Evolutionary conservation across 208 protist species (phyloP).

Genomic region (Crithidia sp.): DNA sequence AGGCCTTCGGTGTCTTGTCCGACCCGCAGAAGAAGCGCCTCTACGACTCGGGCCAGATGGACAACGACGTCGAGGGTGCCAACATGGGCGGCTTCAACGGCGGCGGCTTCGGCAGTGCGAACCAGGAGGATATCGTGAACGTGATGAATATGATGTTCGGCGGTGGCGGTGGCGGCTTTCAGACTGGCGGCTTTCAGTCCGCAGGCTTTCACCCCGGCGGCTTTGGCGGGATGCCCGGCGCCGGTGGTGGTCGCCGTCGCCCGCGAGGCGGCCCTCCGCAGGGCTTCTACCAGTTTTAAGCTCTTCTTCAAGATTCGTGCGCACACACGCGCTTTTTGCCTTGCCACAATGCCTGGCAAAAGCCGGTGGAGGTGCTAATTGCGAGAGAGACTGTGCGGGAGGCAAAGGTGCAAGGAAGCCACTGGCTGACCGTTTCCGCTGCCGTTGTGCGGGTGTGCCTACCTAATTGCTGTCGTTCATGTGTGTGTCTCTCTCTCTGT

Average conservation of each 20-base stretch:
- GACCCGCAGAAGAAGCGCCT: constrained; percentile 88
- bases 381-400: too few species aligned
- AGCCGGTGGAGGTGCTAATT: too few species aligned
- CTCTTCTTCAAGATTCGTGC: too few species aligned
- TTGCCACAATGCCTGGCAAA: too few species aligned
- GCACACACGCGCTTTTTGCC: neutral
- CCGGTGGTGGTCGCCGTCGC: constrained; percentile 32
- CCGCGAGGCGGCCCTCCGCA: constrained; percentile 31
- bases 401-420: too few species aligned
- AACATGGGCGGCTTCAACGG: constrained; percentile 32
- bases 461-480: too few species aligned
- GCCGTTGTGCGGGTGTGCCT: too few species aligned
- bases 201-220: constrained; percentile 26
- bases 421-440: too few species aligned
- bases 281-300: constrained; percentile 39
- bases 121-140: constrained; percentile 49
- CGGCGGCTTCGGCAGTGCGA: constrained; percentile 19
- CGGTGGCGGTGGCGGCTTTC: constrained; percentile 32
- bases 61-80: constrained; percentile 84
- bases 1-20: constrained; percentile 87
- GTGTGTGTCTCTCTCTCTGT: too few species aligned
- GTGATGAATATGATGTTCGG: constrained; percentile 79
- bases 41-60: constrained; percentile 91
- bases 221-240: constrained; percentile 22
- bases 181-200: constrained; percentile 16